These are phyloP conservation scores for Cercophora scortea DNA, from an alignment of 495 filamentous ascomycete genomes.

Conservation along the genomic window DNA sequence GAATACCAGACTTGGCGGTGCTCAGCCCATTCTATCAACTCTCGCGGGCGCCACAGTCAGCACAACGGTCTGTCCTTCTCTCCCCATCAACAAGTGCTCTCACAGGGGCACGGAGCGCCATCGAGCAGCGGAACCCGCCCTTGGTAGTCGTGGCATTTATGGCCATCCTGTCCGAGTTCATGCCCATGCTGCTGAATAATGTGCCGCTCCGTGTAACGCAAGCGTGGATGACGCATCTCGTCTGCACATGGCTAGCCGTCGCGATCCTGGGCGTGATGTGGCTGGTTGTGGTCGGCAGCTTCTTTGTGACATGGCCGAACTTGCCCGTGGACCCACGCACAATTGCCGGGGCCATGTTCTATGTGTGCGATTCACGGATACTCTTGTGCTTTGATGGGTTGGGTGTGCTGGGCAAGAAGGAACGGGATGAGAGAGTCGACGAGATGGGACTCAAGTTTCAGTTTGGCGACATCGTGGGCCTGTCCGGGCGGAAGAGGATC, in stretches of 20 bases:
- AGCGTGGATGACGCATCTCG: slow-evolving; percentile 19
- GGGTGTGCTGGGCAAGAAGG: slow-evolving; percentile 8
- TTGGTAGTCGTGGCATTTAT: slow-evolving; percentile 19
- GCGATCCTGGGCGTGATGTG: slow-evolving; percentile 29
- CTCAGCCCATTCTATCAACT: slow-evolving; percentile 24
- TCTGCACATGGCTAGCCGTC: slow-evolving; percentile 25
- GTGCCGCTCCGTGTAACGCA: slow-evolving; percentile 26
- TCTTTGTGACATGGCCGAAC: slow-evolving; percentile 18
- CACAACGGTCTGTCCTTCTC: slow-evolving; percentile 20
- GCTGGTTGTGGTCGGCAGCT: slow-evolving; percentile 18
- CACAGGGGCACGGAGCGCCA: slow-evolving; percentile 21
- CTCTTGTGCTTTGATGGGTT: slow-evolving; percentile 12
- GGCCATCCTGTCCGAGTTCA: slow-evolving; percentile 25
- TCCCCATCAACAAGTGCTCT: slow-evolving; percentile 21
- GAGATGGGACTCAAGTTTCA: slow-evolving; percentile 8
- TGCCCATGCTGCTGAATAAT: slow-evolving; percentile 27
- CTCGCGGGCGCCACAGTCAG: slow-evolving; percentile 8
- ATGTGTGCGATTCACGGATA: slow-evolving; percentile 18
- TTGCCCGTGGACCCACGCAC: slow-evolving; percentile 21
- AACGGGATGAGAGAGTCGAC: slow-evolving; percentile 8
- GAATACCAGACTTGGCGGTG: slow-evolving; percentile 4
- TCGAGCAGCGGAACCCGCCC: slow-evolving; percentile 20
- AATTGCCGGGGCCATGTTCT: slow-evolving; percentile 18
- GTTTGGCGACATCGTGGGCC: slow-evolving; percentile 12
- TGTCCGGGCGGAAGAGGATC: slow-evolving; percentile 7